Percentiles rank a stretch among this genome's conserved stretches.
These are phyloP conservation scores for Torulaspora franciscae DNA, from an alignment of 805 yeast species.

Conservation along the genomic window DNA sequence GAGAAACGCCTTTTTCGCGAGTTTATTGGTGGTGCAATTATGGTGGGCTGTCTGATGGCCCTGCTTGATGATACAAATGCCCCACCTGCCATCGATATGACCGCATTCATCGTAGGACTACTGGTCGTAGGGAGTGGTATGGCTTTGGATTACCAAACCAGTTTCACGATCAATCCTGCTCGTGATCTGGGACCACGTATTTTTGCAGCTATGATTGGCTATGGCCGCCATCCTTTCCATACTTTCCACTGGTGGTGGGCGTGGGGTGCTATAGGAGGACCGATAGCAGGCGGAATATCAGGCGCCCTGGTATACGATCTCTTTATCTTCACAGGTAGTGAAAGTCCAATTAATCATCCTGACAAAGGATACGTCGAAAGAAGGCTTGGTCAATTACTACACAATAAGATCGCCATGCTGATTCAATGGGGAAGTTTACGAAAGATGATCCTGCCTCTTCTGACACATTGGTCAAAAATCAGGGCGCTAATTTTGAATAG, in stretches of 20 bases:
- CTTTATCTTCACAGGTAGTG: slow-evolving; percentile 42
- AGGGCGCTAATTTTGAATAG: neutral
- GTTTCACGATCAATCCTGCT: slow-evolving; percentile 46
- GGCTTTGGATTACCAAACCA: slow-evolving; percentile 44
- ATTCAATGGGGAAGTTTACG: neutral
- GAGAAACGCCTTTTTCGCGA: slow-evolving; percentile 42
- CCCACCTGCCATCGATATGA: slow-evolving; percentile 37
- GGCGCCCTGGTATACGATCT: slow-evolving; percentile 44
- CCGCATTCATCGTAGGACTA: slow-evolving; percentile 41
- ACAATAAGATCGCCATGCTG: neutral
- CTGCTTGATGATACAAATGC: slow-evolving; percentile 42
- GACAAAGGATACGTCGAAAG: slow-evolving; percentile 22
- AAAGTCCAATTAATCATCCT: slow-evolving; percentile 41
- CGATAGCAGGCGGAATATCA: slow-evolving; percentile 40
- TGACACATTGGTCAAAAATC: neutral
- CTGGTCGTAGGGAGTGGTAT: slow-evolving; percentile 42
- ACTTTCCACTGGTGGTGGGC: slow-evolving; percentile 34
- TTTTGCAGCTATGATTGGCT: slow-evolving; percentile 42
- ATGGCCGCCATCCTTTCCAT: slow-evolving; percentile 25
- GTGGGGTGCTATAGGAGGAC: slow-evolving; percentile 39
- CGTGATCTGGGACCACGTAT: slow-evolving; percentile 47
- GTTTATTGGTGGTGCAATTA: slow-evolving; percentile 39
- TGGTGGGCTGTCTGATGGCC: slow-evolving; percentile 42
- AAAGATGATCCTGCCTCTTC: slow-evolving; percentile 1
- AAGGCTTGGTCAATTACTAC: slow-evolving; percentile 14